phyloP scores from a whole-genome alignment of 1,284 basidiomycete species.

The Boletellus deceptivus region DNA sequence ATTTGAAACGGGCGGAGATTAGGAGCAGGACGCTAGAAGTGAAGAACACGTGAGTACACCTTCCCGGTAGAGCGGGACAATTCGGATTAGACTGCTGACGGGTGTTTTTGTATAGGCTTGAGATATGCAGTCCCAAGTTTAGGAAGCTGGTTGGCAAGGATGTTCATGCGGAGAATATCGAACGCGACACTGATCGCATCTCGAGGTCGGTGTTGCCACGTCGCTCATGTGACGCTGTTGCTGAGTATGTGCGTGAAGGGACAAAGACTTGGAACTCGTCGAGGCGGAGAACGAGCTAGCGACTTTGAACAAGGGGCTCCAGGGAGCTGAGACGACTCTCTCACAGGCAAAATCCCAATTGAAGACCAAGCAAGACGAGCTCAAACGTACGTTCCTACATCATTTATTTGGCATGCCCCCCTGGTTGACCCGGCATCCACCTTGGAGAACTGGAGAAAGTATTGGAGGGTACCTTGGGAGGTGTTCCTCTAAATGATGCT shows the following conservation, averaged over 20 bases:
- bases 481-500: constrained; percentile 50
- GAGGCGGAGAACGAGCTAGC: constrained; percentile 55
- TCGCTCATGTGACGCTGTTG: not conserved
- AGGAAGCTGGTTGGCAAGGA: constrained; percentile 62
- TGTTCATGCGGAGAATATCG: constrained; percentile 63
- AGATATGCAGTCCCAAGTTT: constrained; percentile 60
- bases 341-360: constrained; percentile 59
- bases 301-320: constrained; percentile 52
- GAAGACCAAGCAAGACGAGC: constrained; percentile 61
- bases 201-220: constrained; percentile 46
- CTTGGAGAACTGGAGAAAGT: constrained; percentile 53
- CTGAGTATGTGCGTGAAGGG: constrained; percentile 39
- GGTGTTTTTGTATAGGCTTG: constrained; percentile 45
- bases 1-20: constrained; percentile 71
- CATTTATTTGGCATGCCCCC: not conserved
- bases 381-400: constrained; percentile 47
- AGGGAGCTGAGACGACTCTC: constrained; percentile 61
- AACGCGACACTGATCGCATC: constrained; percentile 63
- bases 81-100: not conserved
- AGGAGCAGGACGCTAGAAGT: constrained; percentile 66
- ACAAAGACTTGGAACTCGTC: constrained; percentile 61
- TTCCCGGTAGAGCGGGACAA: not conserved
- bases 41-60: constrained; percentile 57
- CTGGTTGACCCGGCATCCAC: not conserved
- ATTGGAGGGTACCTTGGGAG: constrained; percentile 46